Base-by-base conservation (phyloP, 192 early-diverging fungal genomes). In the Chytriomyces confervae region DNA sequence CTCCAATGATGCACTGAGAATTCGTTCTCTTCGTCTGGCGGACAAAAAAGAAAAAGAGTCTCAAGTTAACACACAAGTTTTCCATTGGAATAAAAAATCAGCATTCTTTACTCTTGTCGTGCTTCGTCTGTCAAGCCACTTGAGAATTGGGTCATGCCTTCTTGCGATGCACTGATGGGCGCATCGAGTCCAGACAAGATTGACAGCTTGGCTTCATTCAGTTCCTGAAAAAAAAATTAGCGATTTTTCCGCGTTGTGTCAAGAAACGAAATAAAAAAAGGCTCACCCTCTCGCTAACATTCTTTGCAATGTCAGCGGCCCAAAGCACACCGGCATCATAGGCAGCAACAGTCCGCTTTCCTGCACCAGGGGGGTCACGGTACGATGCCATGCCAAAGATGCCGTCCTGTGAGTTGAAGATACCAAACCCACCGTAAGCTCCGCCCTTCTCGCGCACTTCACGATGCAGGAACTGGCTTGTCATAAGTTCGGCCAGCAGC, bases 371-470 rank as follows among this genome's bases (percentile, higher is more conserved):
- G 16, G 97, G 97, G 79, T 98, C 97, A 49, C 97, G 92, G 87
- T 98, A 98, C 43, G 96, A 96, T 74, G 86, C 95, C 83, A 97
- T 93, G 2, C 92, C 92, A 74, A 97, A 92, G 11, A 94, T 69
- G 13, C 95, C 96, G 20, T 91, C 91, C 0, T 90, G 77, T 0
- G 91, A 82, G n/a, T 88, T 86, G 82, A 93, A 72, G 1, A 78
- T 70, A 1, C 94, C 90, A 10, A 95, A 95, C n/a, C 94, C 97
- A 29, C 96, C 95, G 82, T 98, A 98, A 3, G 97, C 97, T 43
- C 97, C 97, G 79, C 95, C 95, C 87, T 94, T 95, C 78, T 98
- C 97, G 77, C 97, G 92, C 63, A 98, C 93, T 84, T 98, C 97
- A 60, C 95, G 94, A 82, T 98, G 97, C n/a, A 98, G 82, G 82